phyloP scores from a whole-genome alignment of 2,329 filamentous ascomycete genomes.

The Penicillium hordei region DNA sequence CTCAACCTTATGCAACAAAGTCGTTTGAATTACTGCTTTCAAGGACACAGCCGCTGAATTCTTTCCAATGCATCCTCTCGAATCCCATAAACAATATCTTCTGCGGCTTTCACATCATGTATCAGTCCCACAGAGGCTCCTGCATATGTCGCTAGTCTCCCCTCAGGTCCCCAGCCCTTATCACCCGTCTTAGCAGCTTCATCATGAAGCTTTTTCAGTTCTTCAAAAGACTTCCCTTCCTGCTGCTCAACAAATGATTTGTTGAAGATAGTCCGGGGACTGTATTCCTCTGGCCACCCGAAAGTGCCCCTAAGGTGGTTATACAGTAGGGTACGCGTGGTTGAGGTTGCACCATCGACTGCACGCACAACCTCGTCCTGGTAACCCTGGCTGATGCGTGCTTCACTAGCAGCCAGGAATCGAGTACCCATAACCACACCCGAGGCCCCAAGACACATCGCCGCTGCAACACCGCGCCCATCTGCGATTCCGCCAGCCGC shows the following conservation, averaged over 20 bases:
- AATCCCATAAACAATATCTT: slow-evolving; percentile 39
- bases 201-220: slow-evolving; percentile 48
- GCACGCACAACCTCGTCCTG: slow-evolving; percentile 52
- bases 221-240: slow-evolving; percentile 46
- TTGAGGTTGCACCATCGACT: slow-evolving; percentile 53
- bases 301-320: slow-evolving; percentile 57
- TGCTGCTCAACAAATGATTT: slow-evolving; percentile 50
- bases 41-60: slow-evolving; percentile 4
- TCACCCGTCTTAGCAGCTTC: slow-evolving; percentile 44
- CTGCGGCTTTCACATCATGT: slow-evolving; percentile 41
- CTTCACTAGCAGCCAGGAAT: slow-evolving; percentile 57
- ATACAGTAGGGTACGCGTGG: slow-evolving; percentile 54
- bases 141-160: slow-evolving; percentile 53
- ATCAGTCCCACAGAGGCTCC: slow-evolving; percentile 51
- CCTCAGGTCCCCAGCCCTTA: slow-evolving; percentile 50
- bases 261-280: slow-evolving; percentile 60
- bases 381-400: slow-evolving; percentile 54
- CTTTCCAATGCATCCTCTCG: slow-evolving; percentile 14
- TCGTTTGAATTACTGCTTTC: neutral
- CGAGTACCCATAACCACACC: slow-evolving; percentile 64
- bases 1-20: too few species aligned
- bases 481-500: slow-evolving; percentile 58
- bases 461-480: slow-evolving; percentile 52
- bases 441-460: slow-evolving; percentile 52
- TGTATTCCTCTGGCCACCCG: slow-evolving; percentile 61